Evolutionary conservation across 169 alveolate species (phyloP), one percentile per base, ranked within the genome.

Genomic region (Theileria annulata): DNA sequence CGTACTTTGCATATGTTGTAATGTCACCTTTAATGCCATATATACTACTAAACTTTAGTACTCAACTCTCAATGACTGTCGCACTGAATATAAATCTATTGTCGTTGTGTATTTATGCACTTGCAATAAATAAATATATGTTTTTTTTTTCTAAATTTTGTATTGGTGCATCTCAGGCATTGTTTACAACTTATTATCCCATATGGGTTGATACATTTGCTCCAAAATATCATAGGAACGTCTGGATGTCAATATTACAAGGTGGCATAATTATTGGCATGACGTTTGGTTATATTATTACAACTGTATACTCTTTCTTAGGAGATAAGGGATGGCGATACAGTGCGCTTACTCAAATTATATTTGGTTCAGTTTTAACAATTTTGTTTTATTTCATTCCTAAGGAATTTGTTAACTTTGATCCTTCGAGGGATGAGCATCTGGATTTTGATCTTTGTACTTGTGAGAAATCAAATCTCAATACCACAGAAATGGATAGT

Each of bases 181-280:
- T 96, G 73, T 92, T 95, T 51, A 96, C 95, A n/a, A 96, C 95
- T 8, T 96, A 96, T 72, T 88, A 92, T 4, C 99, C 99, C 0
- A 98, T 96, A 3, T 97, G 99, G 99, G 95, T 95, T 23, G 97
- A 96, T 80, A 95, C 87, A 54, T 96, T 94, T 69, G 93, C 98
- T 4, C 99, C 99, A 3, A 80, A 75, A 10, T 92, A 87, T 58
- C 77, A 88, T 64, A 91, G 92, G 76, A 95, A 98, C 10, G 88
- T 89, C 35, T 96, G 99, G 99, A 95, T 97, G 99, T 96, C 98
- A 2, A 81, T 92, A 48, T 70, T 95, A 23, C 98, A 96, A 64
- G 87, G 95, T 31, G 95, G 97, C 12, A 92, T 93, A 30, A 95
- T 94, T 6, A 90, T 93, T 37, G 99, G 99, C 15, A 89, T 88